These are phyloP conservation scores for Camellia oleifera DNA, from an alignment of 179 eudicot genomes.

Conservation along the genomic window DNA sequence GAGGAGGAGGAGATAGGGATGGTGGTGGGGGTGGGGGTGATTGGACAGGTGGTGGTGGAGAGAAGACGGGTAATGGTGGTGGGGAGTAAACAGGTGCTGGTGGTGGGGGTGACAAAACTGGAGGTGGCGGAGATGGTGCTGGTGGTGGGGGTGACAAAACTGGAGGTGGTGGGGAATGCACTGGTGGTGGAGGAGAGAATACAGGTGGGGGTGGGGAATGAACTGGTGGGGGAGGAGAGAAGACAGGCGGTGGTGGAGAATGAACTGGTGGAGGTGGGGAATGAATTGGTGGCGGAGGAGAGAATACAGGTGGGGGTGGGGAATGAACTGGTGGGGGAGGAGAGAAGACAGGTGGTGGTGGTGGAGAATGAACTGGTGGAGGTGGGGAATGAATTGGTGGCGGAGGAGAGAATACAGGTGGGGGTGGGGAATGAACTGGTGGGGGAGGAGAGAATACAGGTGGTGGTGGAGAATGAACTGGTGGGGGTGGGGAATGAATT, in stretches of 20 bases:
- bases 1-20: conserved; percentile 31
- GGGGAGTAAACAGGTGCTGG: conserved; percentile 13
- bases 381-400: background rate
- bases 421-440: background rate
- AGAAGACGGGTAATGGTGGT: conserved; percentile 30
- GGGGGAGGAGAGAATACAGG: background rate
- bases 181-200: background rate
- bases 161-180: conserved; percentile 27
- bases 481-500: conserved; percentile 10
- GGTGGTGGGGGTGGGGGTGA: conserved; percentile 33
- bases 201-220: background rate
- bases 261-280: conserved; percentile 9
- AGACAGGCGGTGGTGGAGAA: conserved; percentile 7
- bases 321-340: conserved; percentile 2
- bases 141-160: background rate
- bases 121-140: background rate
- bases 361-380: conserved; percentile 7
- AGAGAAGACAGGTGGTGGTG: conserved; percentile 4
- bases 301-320: conserved; percentile 13
- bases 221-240: conserved; percentile 19
- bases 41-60: conserved; percentile 24
- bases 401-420: background rate
- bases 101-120: conserved; percentile 13
- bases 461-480: background rate
- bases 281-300: conserved; percentile 17